Conservation (phyloP, 1,284 basidiomycete genomes). For the Coniferiporia sulphurascens region DNA sequence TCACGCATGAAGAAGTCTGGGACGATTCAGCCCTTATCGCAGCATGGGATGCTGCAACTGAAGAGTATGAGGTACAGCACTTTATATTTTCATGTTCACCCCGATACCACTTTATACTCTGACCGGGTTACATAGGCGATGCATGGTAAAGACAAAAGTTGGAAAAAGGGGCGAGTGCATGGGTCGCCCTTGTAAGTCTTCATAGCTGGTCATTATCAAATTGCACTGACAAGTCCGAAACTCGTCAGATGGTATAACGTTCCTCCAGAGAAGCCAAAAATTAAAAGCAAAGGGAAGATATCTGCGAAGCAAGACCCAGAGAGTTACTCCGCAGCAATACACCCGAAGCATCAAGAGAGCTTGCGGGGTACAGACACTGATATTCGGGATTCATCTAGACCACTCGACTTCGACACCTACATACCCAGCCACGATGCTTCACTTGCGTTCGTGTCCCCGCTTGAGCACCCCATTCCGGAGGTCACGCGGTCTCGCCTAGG, state of each 20-base stretch:
- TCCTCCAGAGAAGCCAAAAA: constrained; percentile 39
- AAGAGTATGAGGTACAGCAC: constrained; percentile 61
- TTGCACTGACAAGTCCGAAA: constrained; percentile 1
- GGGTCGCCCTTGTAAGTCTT: constrained; percentile 62
- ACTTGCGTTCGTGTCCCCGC: constrained; percentile 33
- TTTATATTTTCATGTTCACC: constrained; percentile 3
- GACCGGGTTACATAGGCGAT: constrained; percentile 39
- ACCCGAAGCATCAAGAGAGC: not conserved
- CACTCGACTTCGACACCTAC: constrained; percentile 64
- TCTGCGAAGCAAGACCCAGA: constrained; percentile 19
- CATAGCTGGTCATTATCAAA: not conserved
- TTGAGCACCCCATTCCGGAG: constrained; percentile 24
- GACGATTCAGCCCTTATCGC: constrained; percentile 76
- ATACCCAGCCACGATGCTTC: constrained; percentile 64
- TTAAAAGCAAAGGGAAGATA: constrained; percentile 21
- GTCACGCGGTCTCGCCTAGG: constrained; percentile 19
- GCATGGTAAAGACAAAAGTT: constrained; percentile 62
- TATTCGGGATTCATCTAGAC: constrained; percentile 41
- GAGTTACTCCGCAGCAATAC: not conserved
- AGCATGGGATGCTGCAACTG: constrained; percentile 76
- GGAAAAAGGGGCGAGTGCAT: constrained; percentile 64
- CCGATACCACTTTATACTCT: not conserved
- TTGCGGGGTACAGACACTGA: constrained; percentile 1
- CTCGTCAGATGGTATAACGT: constrained; percentile 67
- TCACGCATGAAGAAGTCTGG: constrained; percentile 74